Percentiles rank a stretch among this genome's conserved stretches.
phyloP scores from a whole-genome alignment of 129 eudicot genomes.

The Artemisia argyi region DNA sequence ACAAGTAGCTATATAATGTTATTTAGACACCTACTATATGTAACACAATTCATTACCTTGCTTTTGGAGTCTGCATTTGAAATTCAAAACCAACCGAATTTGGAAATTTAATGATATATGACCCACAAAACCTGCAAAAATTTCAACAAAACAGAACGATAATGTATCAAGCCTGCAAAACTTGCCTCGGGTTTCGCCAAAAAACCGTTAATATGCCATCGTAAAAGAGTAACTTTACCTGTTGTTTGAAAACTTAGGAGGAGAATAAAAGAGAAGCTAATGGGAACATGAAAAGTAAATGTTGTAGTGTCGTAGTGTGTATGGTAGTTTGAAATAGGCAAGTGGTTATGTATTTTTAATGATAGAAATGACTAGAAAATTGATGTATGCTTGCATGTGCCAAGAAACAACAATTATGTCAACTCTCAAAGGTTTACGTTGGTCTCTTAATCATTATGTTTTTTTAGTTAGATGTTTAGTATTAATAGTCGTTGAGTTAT shows the following conservation, averaged over 20 bases:
- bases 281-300: conserved; percentile 25
- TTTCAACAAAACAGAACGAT: background rate
- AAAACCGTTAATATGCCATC: too few relatives aligned
- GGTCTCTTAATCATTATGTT: background rate
- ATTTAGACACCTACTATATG: too few relatives aligned
- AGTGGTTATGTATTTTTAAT: conserved; percentile 11
- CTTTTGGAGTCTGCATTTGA: conserved; percentile 42
- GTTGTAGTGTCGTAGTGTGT: background rate
- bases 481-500: conserved; percentile 20
- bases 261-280: conserved; percentile 30
- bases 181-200: background rate
- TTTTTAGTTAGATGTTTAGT: background rate
- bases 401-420: conserved; percentile 30
- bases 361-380: background rate
- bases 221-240: background rate
- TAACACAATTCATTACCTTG: conserved; percentile 19
- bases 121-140: conserved; percentile 54
- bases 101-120: conserved; percentile 50
- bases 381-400: conserved; percentile 22
- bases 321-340: background rate
- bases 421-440: conserved; percentile 20
- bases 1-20: background rate
- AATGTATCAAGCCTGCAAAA: too few relatives aligned
- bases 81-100: conserved; percentile 10
- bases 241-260: background rate